Evolutionary conservation across 495 filamentous ascomycete genomes (phyloP), one percentile per base, ranked within the genome.

Genomic region (Pseudevernia furfuracea): DNA sequence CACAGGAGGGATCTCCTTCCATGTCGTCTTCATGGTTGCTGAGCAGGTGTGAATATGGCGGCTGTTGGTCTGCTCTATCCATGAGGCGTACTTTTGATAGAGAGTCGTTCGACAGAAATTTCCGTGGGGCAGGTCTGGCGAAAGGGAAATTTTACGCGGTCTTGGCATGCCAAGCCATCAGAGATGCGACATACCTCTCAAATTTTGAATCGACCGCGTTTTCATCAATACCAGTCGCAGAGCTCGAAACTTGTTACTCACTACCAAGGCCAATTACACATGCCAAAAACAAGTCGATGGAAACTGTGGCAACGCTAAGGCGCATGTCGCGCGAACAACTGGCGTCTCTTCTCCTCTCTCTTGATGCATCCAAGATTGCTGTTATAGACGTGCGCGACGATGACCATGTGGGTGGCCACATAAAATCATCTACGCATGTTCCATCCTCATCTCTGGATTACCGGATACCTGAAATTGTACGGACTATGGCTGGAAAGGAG

Each of bases 381-480:
- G 81, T 96, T 60, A 82, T 97, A 62, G 93, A 97, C 74, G 93
- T 97, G 48, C 87, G 93, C 66, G 93, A 94, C 75, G 85, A 63
- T 90, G 94, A 98, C 72, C 87, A 95, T 77, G 81, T 97, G 61
- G 94, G 94, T 70, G 94, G 94, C 64, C 94, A 98, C 79, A 98
- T 98, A 64, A 64, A 61, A 58, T 73, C 76, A 43, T 89, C 88
- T 25, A 81, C 80, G 41, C 89, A 96, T 79, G 81, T 89, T 44
- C 92, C 95, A 10, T 90, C 83, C 62, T 76, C 73, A 43, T 81
- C 82, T 4, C 83, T 96, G 39, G 90, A 95, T 71, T 80, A 84
- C 73, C 84, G 80, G 64, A 81, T 92, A 65, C 90, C 94, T 1
- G 89, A 91, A 66, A 84, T 98, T 36, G 82, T 96, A 5, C 87